A percentile compares a stretch with the other conserved stretches of the same genome.
These are phyloP conservation scores for Naumovozyma castellii DNA, from an alignment of 805 yeast species.

Conservation along the genomic window DNA sequence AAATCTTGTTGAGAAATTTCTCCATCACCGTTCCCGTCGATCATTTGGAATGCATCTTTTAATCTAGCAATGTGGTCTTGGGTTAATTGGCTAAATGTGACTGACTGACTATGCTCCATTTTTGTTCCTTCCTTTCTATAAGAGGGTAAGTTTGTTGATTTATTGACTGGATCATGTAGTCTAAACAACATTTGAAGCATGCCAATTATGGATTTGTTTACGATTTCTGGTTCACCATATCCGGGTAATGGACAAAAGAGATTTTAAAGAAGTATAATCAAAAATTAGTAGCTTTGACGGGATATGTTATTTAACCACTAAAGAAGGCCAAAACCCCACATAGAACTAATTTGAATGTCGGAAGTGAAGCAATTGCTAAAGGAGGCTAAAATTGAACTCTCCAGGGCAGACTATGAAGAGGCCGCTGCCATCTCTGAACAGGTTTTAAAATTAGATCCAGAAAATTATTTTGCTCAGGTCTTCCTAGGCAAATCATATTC, in stretches of 20 bases:
- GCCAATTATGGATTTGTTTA: not conserved
- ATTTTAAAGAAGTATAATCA: too few relatives aligned
- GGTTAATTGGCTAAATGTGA: constrained; percentile 38
- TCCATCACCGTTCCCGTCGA: constrained; percentile 79
- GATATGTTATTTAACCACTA: too few relatives aligned
- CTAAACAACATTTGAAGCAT: too few relatives aligned
- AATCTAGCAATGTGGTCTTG: constrained; percentile 56
- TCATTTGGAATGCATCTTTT: constrained; percentile 65
- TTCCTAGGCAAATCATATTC: constrained; percentile 65
- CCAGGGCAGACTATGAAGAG: constrained; percentile 48
- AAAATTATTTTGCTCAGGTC: constrained; percentile 56
- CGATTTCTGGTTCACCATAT: not conserved
- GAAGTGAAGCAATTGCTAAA: constrained; percentile 33
- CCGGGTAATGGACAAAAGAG: too few relatives aligned
- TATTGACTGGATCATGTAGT: too few relatives aligned
- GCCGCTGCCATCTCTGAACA: constrained; percentile 49
- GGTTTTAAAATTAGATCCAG: constrained; percentile 45
- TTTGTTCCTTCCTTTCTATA: not conserved
- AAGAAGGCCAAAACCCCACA: too few relatives aligned
- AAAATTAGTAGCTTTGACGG: too few relatives aligned
- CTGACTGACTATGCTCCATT: constrained; percentile 25
- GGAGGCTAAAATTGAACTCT: constrained; percentile 43
- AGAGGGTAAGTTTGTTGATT: too few relatives aligned
- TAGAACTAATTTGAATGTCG: too few relatives aligned
- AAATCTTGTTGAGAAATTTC: constrained; percentile 48